A percentile compares a stretch with the other conserved stretches of the same genome.
phyloP scores from a whole-genome alignment of 225 moss, liverwort and hornwort genomes.

The Asterella californica region DNA sequence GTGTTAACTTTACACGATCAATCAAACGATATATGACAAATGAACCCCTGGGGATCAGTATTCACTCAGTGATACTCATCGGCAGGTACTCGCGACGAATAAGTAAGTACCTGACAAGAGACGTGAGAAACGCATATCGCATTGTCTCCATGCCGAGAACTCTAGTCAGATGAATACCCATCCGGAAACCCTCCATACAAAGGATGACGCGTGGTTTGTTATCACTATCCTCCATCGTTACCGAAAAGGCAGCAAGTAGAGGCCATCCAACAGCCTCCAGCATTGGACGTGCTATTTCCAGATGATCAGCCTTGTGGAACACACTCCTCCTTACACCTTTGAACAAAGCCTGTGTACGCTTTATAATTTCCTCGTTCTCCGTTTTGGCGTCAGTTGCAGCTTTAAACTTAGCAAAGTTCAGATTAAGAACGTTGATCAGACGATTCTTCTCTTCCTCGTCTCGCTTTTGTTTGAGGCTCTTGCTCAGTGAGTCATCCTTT shows the following conservation, averaged over 20 bases:
- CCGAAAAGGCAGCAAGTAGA: constrained; percentile 94
- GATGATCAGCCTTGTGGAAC: constrained; percentile 79
- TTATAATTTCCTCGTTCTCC: constrained; percentile 95
- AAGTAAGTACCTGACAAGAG: constrained; percentile 69
- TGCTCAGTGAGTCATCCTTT: constrained; percentile 77
- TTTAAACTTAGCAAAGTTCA: constrained; percentile 72
- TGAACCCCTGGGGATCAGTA: background rate
- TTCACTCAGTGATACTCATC: background rate
- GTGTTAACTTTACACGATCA: background rate
- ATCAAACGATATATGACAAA: no score
- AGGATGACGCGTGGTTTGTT: constrained; percentile 81
- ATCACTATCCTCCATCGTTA: constrained; percentile 99
- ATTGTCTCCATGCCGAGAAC: constrained; percentile 99
- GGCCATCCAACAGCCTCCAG: constrained; percentile 99
- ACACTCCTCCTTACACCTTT: constrained; percentile 87
- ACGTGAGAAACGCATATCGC: constrained; percentile 99
- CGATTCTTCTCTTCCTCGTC: constrained; percentile 74
- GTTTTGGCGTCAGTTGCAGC: constrained; percentile 73
- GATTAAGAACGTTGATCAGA: constrained; percentile 70
- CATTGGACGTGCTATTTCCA: constrained; percentile 97
- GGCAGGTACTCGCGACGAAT: background rate
- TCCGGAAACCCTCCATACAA: constrained; percentile 96
- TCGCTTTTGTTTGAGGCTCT: constrained; percentile 41
- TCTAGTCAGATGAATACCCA: constrained; percentile 92
- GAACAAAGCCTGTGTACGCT: constrained; percentile 79